Evolutionary conservation across 2,329 filamentous ascomycete genomes (phyloP), one percentile per base, ranked within the genome.

Genomic region (Lasiodiplodia citricola): DNA sequence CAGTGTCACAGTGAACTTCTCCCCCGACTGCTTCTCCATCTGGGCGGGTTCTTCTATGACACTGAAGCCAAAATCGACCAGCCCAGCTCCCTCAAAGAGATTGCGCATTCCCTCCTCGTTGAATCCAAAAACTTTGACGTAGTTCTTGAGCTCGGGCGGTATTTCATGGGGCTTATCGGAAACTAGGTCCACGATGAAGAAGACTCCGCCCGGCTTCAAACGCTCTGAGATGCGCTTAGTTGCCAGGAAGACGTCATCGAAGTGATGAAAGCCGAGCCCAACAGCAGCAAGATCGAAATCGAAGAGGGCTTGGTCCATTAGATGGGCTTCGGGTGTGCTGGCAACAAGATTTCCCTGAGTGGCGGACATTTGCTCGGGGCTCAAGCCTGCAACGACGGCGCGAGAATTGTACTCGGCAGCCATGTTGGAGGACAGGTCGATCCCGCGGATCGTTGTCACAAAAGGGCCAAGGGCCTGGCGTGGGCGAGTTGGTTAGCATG

Each of bases 401-500:
- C 86, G 83, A 13, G 81, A 79, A 75, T 93, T 94, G 81, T 90
- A 94, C 7, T 84, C 82, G 0, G 82, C 80, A 5, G 92, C 86
- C 91, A 94, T 94, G 70, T 87, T 87, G 70, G 89, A 85, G 0
- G 91, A 90, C 68, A 93, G 80, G 75, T 94, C 92, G 55, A 94
- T 84, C 52, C 91, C 92, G 18, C 90, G 80, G 58, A 87, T 87
- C 71, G 89, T 84, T 1, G 87, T 88, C 2, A 88, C 85, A 72
- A 87, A 89, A 2, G 89, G 87, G 1, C 85, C 86, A 16, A 92
- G 83, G 16, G 87, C 83, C 87, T 90, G 63, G 55, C 25, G 11
- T n/a, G 28, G 8, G 21, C 44, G 14, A 11, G 11, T n/a, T 21
- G 23, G 47, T 64, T 52, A 64, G 60, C 14, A 69, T 57, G 38